Evolutionary conservation across 495 filamentous ascomycete genomes (phyloP), one percentile per base, ranked within the genome.

Genomic region (Pseudoneurospora amorphoporcata): DNA sequence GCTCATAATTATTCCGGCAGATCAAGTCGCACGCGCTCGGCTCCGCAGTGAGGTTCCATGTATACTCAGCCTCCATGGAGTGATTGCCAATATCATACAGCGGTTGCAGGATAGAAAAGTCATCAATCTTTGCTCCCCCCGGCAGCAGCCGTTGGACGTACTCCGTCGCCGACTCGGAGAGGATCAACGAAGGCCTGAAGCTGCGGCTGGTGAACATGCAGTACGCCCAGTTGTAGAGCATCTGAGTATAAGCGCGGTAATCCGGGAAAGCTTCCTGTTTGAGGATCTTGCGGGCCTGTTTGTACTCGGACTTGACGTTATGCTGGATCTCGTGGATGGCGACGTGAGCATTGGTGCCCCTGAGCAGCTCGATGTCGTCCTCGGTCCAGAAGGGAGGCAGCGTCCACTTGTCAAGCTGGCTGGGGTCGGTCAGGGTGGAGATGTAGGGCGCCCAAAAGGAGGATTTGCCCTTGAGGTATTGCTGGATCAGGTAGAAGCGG

Each of bases 61-160:
- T 53, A 58, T 82, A 83, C 39, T 74, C 73, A n/a, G 84, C 79
- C 10, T 83, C 76, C 3, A 82, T 80, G 45, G 81, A 82, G 76
- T 88, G 86, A 74, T 88, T 88, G 37, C 81, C 84, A 38, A 87
- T 82, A 74, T 88, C 86, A 68, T 86, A 81, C 14, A 88, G 72
- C 10, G 86, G 86, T 35, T 87, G 81, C 2, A 88, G 77, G 68
- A 88, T 77, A 8, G 85, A 85, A 72, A 88, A 85, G 75, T 87
- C 85, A 39, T 86, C 81, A 35, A 82, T 32, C 39, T 79, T 74
- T 68, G 75, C 79, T 3, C 77, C 76, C 4, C 72, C 19, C 0
- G 77, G 76, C 1, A 76, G 58, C 3, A 81, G 41, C 2, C 16
- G 3, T 8, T 65, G 29, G 40, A 77, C 14, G 14, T 75, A 38